Evolutionary conservation across 345 rosid genomes (phyloP).

Genomic region (Eucalyptus pauciflora): DNA sequence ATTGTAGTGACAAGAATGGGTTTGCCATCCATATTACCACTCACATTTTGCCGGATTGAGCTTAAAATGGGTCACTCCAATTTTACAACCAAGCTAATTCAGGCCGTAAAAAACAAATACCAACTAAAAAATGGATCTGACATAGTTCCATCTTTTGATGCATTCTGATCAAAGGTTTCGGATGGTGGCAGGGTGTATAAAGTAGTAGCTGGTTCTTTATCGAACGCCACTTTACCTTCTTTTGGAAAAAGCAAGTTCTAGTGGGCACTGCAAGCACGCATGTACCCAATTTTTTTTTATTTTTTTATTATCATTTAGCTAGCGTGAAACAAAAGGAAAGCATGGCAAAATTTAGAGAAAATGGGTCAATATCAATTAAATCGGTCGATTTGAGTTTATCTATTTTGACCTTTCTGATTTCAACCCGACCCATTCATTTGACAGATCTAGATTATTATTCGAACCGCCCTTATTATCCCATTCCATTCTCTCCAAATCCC

Average conservation of each 20-base stretch:
- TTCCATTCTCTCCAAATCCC: fast-evolving
- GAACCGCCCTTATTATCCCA: fast-evolving
- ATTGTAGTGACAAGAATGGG: background rate
- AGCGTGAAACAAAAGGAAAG: background rate
- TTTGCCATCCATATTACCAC: background rate
- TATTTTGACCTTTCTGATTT: background rate
- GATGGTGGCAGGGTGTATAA: background rate
- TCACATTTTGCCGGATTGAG: background rate
- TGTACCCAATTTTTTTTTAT: fast-evolving
- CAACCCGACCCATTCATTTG: fast-evolving
- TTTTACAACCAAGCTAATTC: background rate
- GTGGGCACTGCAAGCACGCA: background rate
- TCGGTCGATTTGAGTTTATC: background rate
- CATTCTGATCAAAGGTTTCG: background rate
- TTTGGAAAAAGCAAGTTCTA: background rate
- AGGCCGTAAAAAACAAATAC: background rate
- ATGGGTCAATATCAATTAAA: background rate
- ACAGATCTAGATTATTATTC: fast-evolving
- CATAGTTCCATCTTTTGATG: background rate
- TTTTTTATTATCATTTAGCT: background rate
- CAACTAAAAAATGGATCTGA: background rate
- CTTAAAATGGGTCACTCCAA: background rate
- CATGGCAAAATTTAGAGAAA: fast-evolving
- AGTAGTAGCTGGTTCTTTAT: background rate
- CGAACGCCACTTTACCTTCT: background rate